Base-by-base conservation (phyloP, 2,329 filamentous ascomycete species). In the Endoconidiophora polonica region DNA sequence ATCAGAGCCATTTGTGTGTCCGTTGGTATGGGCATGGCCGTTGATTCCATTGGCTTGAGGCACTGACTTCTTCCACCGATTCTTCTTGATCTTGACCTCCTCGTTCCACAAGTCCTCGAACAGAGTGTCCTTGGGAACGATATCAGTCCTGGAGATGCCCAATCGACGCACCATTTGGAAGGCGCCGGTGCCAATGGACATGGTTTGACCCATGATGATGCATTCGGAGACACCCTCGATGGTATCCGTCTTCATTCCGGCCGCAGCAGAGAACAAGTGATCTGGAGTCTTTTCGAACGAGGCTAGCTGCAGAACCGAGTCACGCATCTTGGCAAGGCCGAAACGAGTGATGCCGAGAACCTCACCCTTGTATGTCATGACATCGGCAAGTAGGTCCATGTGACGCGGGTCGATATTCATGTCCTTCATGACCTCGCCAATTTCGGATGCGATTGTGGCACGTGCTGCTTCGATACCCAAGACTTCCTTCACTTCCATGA, bases 291-390 rank as follows among this genome's bases (percentile, higher is more conserved):
- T 96, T 66, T 98, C 91, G 61, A 98, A 98, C 16, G 83, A 90
- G 0, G 91, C 91, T 10, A 98, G 74, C 65, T 98, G 91, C 50
- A 98, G 69, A 9, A 96, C 91, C 14, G 78, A 85, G 64, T 98
- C 91, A 47, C 91, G 76, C 83, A 94, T 96, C 72, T 96, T 98
- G 52, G 87, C 84, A 23, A 98, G 72, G 47, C 91, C 91, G 64
- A 96, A 96, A 29, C 91, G 82, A 2, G 91, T 98, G 62, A 98
- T 98, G 47, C 91, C 91, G 16, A 95, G 74, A 0, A 98, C 85
- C 58, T 96, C 90, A 46, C 91, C 91, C 69, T 95, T 96, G 73
- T 90, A 96, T 1, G 91, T 96, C 91, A 98, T 98, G 49, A 95
- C 88, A 60, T 98, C 91, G 9, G 91, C 90, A 1, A 98, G 77